Conservation (phyloP, 371 early-diverging fungal species). For the Mucor mucedo region DNA sequence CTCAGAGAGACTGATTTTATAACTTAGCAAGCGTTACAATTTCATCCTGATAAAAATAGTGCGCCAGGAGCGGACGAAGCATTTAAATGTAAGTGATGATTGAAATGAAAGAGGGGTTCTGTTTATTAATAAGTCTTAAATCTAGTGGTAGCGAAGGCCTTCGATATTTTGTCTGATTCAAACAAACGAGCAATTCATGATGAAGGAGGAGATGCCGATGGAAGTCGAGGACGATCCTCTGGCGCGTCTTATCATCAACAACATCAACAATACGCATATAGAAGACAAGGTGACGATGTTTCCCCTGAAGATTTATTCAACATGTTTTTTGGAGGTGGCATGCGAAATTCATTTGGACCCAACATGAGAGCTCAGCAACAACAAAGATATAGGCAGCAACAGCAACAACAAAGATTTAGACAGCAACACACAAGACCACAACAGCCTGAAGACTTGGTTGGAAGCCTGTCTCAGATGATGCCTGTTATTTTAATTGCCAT, state of each 20-base stretch:
- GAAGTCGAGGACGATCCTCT: constrained; percentile 38
- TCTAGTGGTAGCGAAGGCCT: constrained; percentile 86
- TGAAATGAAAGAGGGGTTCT: neutral
- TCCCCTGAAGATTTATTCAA: constrained; percentile 92
- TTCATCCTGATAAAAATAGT: constrained; percentile 97
- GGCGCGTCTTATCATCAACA: constrained; percentile 22
- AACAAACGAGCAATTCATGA: constrained; percentile 89
- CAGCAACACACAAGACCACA: constrained; percentile 9
- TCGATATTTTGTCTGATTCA: constrained; percentile 84
- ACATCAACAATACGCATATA: constrained; percentile 29
- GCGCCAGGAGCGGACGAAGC: constrained; percentile 98
- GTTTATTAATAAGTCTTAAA: neutral
- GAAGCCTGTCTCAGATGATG: constrained; percentile 14
- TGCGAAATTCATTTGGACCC: constrained; percentile 20
- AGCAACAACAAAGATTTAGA: constrained; percentile 19
- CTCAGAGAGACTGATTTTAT: neutral
- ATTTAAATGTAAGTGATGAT: constrained; percentile 73
- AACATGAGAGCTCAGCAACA: constrained; percentile 10
- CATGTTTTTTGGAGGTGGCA: constrained; percentile 85
- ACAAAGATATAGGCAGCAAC: constrained; percentile 20
- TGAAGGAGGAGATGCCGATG: constrained; percentile 76
- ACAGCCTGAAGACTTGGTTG: neutral
- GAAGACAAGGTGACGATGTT: constrained; percentile 68
- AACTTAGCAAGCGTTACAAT: constrained; percentile 81
- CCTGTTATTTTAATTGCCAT: constrained; percentile 22